Percentiles rank a stretch among this genome's conserved stretches.
phyloP scores from a whole-genome alignment of 768 basidiomycete genomes.

The Tubosaeta sp. region DNA sequence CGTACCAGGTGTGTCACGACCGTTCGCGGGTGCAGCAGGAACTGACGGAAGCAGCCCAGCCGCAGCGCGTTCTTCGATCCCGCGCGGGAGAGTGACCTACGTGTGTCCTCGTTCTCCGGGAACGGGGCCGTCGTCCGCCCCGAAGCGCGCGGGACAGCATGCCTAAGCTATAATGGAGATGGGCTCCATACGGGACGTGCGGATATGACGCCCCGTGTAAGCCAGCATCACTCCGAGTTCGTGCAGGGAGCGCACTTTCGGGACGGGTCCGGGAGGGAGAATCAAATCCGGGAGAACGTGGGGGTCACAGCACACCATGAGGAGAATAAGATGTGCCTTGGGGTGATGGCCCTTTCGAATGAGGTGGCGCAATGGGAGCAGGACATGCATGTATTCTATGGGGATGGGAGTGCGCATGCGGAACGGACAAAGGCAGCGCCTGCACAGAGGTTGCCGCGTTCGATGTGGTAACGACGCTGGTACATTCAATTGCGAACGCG shows the following conservation, averaged over 20 bases:
- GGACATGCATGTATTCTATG: neutral
- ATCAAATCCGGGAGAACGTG: constrained; percentile 18
- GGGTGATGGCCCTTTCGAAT: neutral
- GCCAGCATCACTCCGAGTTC: neutral
- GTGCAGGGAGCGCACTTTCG: neutral
- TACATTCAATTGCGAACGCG: neutral
- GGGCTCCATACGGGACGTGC: neutral
- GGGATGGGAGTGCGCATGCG: neutral
- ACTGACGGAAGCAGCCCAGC: constrained; percentile 20
- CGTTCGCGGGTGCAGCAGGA: neutral
- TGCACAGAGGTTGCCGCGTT: neutral
- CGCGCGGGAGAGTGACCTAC: constrained; percentile 27
- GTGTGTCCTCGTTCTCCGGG: constrained; percentile 11
- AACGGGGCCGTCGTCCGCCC: constrained; percentile 9
- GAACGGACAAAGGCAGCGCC: neutral
- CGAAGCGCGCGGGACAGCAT: neutral
- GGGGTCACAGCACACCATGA: constrained; percentile 15
- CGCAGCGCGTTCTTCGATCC: constrained; percentile 40
- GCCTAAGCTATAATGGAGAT: neutral
- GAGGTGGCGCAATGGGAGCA: neutral
- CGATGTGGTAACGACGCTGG: neutral
- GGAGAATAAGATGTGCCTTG: constrained; percentile 1
- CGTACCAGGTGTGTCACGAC: neutral
- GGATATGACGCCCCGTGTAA: neutral
- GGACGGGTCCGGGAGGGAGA: neutral